phyloP scores from a whole-genome alignment of 192 early-diverging fungal species.

The Coemansia guatemalensis region DNA sequence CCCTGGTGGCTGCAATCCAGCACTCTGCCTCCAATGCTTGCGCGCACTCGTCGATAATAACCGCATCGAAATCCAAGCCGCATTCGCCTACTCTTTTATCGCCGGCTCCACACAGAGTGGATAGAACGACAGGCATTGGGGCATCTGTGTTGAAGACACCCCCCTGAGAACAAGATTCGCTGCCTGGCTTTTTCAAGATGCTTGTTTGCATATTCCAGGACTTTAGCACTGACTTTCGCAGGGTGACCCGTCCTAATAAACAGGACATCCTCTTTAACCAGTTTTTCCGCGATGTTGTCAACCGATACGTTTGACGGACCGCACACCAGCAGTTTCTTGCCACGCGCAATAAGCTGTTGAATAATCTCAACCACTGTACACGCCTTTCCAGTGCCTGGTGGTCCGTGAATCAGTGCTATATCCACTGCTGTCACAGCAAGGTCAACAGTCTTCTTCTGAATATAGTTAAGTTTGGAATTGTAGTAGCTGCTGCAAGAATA shows the following conservation, averaged over 20 bases:
- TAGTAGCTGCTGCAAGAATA: constrained; percentile 43
- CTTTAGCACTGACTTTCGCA: constrained; percentile 64
- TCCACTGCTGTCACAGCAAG: constrained; percentile 59
- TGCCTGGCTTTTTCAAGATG: no score
- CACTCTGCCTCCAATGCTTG: constrained; percentile 78
- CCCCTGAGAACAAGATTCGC: no score
- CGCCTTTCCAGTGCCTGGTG: constrained; percentile 81
- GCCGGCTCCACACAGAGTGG: constrained; percentile 70
- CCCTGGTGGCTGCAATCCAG: constrained; percentile 77
- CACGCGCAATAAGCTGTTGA: constrained; percentile 60
- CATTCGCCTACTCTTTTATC: constrained; percentile 1
- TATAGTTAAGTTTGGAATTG: constrained; percentile 58
- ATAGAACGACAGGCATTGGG: constrained; percentile 61
- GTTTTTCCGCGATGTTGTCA: constrained; percentile 77
- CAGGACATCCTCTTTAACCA: constrained; percentile 54
- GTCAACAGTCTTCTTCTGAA: constrained; percentile 65
- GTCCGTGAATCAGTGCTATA: constrained; percentile 72
- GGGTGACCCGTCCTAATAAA: constrained; percentile 78
- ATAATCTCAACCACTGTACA: constrained; percentile 77
- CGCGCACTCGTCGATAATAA: constrained; percentile 61
- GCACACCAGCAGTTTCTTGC: constrained; percentile 71
- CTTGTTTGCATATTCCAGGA: constrained; percentile 51
- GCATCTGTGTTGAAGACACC: no score
- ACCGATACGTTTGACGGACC: constrained; percentile 81
- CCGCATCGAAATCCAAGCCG: constrained; percentile 67